These are phyloP conservation scores for Aristolochia contorta DNA, from an alignment of 164 flowering plant genomes.

Conservation along the genomic window DNA sequence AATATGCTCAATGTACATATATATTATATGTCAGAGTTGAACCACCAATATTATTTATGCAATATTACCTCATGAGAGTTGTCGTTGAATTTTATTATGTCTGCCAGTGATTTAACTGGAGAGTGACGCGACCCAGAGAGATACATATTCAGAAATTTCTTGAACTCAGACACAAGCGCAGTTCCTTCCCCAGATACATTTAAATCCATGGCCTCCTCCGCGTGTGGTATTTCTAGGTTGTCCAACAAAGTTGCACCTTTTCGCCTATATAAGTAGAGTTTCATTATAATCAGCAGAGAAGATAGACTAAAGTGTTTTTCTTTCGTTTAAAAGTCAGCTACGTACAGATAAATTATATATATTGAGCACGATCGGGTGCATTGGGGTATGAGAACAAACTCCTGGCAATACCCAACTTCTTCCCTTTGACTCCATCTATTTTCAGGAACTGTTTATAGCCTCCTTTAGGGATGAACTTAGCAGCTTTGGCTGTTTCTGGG, in stretches of 20 bases:
- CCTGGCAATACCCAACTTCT: slow-evolving; percentile 32
- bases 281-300: no score
- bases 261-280: no score
- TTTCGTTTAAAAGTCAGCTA: no score
- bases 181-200: slow-evolving; percentile 20
- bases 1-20: no score
- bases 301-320: no score
- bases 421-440: slow-evolving; percentile 40
- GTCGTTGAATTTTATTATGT: slow-evolving; percentile 47
- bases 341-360: slow-evolving; percentile 1
- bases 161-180: slow-evolving; percentile 46
- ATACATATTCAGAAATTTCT: slow-evolving; percentile 29
- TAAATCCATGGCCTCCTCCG: slow-evolving; percentile 12
- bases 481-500: slow-evolving; percentile 24
- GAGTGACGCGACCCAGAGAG: slow-evolving; percentile 34
- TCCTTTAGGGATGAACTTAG: slow-evolving; percentile 44
- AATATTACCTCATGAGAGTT: slow-evolving; percentile 41
- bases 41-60: no score
- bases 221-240: slow-evolving; percentile 30
- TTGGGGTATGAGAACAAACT: not conserved
- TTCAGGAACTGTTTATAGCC: slow-evolving; percentile 57
- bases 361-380: not conserved
- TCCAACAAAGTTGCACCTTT: slow-evolving; percentile 36
- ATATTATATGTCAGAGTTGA: no score
- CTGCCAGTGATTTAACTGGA: slow-evolving; percentile 46